Percentiles rank a stretch among this genome's conserved stretches.
These are phyloP conservation scores for Solanum okadae DNA, from an alignment of 257 asterid species.

Conservation along the genomic window DNA sequence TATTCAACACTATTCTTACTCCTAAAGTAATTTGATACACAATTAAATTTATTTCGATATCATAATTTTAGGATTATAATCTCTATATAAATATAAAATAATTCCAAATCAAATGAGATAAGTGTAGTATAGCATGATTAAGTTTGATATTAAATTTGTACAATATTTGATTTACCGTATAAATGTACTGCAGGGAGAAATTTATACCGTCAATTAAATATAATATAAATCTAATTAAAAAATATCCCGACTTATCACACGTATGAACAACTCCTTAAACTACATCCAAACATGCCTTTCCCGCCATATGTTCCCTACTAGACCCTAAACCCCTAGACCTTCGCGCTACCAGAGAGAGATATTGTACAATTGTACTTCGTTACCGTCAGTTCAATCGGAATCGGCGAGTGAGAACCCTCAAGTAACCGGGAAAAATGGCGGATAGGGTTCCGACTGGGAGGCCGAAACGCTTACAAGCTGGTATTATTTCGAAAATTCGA, in stretches of 20 bases:
- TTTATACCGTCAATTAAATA: no score
- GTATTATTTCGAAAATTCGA: constrained; percentile 67
- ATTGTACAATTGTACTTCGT: not conserved
- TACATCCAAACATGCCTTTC: not conserved
- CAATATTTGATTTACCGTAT: no score
- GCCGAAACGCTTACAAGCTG: constrained; percentile 41
- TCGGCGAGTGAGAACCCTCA: not conserved
- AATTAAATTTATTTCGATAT: no score
- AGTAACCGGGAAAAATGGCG: not conserved
- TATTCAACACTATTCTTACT: fast-evolving
- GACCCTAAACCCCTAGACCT: not conserved
- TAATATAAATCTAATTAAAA: no score
- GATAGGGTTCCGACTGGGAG: constrained; percentile 31
- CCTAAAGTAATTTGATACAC: fast-evolving
- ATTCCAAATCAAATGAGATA: not conserved
- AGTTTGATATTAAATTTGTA: not conserved
- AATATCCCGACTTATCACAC: not conserved
- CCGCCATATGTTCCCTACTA: not conserved
- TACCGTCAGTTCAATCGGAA: not conserved
- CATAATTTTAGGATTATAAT: no score
- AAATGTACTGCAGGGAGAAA: no score
- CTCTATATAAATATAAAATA: not conserved
- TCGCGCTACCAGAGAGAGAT: not conserved
- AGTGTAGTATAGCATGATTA: not conserved
- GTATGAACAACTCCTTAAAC: no score